Base-by-base conservation (phyloP, 164 flowering plant species). In the Hamamelis virginiana region DNA sequence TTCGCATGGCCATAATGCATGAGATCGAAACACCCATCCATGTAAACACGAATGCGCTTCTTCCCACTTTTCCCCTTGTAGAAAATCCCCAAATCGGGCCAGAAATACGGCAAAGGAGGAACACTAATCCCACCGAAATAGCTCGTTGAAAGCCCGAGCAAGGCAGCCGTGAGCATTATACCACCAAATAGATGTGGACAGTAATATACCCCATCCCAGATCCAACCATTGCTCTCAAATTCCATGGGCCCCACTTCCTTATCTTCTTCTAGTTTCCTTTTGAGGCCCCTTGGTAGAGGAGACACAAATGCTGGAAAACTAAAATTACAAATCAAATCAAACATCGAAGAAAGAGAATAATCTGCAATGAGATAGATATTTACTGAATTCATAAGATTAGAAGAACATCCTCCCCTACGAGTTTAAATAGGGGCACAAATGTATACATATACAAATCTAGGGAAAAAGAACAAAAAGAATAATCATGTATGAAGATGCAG, bases 1-100 rank as follows among this genome's bases (percentile, higher is more conserved):
- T 92, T 92, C 50, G 91, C 92, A 74, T 92, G 98, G 27, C 98
- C 98, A 68, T 88, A 92, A 68, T 92, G 97, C 97, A 92, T 92
- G 53, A 92, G 88, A 80, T 92, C 96, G 67, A 91, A 92, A 66
- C 98, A 92, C 0, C 96, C 98, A 81, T 92, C 98, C 94, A 92
- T 90, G 67, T 90, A 92, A 59, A 92, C 96, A 51, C 96, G 85
- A 22, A 92, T 73, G 27, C 81, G 86, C 79, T 78, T 90, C 80
- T 82, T 89, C 65, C 69, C 78, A 67, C 71, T 27, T 74, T 75
- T 89, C 70, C 75, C 87, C 76, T 86, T 90, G 14, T 89, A 81
- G 48, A 92, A 86, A 68, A 84, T 46, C 1, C 89, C 79, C 59
- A 80, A 76, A 77, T 84, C 85, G 3, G 89, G 85, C 79, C 81